These are phyloP conservation scores for Infundibulicybe gibba DNA, from an alignment of 768 basidiomycete species.

Conservation along the genomic window DNA sequence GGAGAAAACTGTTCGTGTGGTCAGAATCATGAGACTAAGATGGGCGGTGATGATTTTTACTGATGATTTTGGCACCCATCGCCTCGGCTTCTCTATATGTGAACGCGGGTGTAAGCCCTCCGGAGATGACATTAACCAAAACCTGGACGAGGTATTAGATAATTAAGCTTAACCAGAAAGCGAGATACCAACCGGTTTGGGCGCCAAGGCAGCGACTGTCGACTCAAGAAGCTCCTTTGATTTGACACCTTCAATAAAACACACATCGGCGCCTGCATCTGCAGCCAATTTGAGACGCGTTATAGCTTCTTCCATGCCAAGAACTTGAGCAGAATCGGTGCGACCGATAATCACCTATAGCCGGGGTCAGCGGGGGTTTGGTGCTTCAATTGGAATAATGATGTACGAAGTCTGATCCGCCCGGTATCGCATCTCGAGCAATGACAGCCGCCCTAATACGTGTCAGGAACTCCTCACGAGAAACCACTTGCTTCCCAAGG, in stretches of 20 bases:
- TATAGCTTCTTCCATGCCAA: conserved; percentile 77
- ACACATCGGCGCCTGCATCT: conserved; percentile 74
- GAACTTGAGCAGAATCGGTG: conserved; percentile 74
- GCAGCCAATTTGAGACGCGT: conserved; percentile 64
- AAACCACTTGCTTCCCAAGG: conserved; percentile 79
- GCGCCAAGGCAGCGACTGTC: conserved; percentile 65
- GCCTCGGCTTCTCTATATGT: conserved; percentile 65
- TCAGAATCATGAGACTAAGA: background rate
- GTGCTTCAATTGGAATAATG: background rate
- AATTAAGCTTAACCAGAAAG: background rate
- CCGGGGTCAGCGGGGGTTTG: background rate
- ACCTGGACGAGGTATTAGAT: conserved; percentile 30
- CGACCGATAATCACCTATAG: conserved; percentile 66
- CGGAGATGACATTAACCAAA: conserved; percentile 78
- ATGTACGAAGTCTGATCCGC: conserved; percentile 69
- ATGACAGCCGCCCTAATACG: conserved; percentile 76
- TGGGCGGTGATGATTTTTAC: conserved; percentile 31
- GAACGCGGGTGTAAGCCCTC: conserved; percentile 73
- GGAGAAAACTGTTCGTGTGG: conserved; percentile 54
- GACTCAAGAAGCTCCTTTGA: conserved; percentile 59
- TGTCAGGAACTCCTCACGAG: conserved; percentile 69
- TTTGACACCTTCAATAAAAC: conserved; percentile 79
- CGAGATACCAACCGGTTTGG: conserved; percentile 52
- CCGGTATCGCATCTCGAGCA: conserved; percentile 73
- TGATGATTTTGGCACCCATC: conserved; percentile 75